These are phyloP conservation scores for Backusella luteola DNA, from an alignment of 192 early-diverging fungal species.

Conservation along the genomic window DNA sequence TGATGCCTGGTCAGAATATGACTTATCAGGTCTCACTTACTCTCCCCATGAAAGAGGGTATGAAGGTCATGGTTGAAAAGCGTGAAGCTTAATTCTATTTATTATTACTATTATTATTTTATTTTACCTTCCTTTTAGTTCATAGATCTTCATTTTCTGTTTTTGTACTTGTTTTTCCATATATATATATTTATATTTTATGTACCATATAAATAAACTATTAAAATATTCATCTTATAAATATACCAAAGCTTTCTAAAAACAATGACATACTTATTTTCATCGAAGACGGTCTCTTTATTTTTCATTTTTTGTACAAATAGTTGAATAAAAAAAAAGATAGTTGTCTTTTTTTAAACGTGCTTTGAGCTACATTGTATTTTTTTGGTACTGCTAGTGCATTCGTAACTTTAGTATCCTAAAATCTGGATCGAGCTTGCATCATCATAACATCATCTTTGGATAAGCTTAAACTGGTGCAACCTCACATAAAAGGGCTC, in stretches of 20 bases:
- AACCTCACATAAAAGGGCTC: too few relatives aligned
- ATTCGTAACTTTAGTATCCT: too few relatives aligned
- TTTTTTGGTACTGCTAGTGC: too few relatives aligned
- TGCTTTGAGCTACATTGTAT: too few relatives aligned
- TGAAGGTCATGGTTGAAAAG: constrained; percentile 32
- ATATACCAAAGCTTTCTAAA: background rate
- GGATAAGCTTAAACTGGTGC: too few relatives aligned
- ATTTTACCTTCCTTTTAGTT: background rate
- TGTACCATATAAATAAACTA: background rate
- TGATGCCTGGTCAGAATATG: constrained; percentile 35
- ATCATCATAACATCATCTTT: too few relatives aligned
- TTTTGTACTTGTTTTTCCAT: background rate
- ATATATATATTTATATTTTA: background rate
- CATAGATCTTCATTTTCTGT: background rate
- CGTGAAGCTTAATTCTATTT: constrained; percentile 6
- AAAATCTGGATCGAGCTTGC: too few relatives aligned
- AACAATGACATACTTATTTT: background rate
- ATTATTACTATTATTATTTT: background rate
- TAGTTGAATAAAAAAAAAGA: too few relatives aligned
- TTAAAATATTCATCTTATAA: background rate
- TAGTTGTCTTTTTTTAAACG: too few relatives aligned
- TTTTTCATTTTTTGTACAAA: background rate
- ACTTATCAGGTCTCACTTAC: constrained; percentile 29
- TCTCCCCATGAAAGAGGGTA: constrained; percentile 31
- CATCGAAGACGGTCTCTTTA: background rate